Evolutionary conservation across 2,329 filamentous ascomycete genomes (phyloP), one percentile per base, ranked within the genome.

Genomic region (Ustulina deusta): DNA sequence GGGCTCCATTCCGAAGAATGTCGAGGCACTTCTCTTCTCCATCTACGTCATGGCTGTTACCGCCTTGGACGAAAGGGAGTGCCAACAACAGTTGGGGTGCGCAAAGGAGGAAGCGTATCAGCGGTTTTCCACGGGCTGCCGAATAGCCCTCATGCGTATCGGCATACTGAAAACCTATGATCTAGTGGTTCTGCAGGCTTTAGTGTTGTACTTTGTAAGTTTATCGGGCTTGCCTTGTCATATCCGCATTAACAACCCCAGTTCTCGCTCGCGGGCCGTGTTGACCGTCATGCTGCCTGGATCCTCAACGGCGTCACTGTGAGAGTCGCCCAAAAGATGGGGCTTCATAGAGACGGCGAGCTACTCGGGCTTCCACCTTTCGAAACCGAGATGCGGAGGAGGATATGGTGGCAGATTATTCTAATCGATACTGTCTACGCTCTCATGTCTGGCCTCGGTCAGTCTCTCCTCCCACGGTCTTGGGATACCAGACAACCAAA

Each of bases 321-420:
- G 38, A 85, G 90, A 22, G 87, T 91, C 60, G 89, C 88, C 0
- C 87, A 90, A 74, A 89, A 89, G 74, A 89, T 91, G 83, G 90
- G 90, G 0, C 82, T 91, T 55, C 88, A 91, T 68, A 83, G 87
- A 13, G 89, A 91, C 66, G 89, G 88, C 40, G 84, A 85, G 66
- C 77, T 79, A 20, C 80, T 89, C 6, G 85, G 84, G 1, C 80
- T 91, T 1, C 81, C 85, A 0, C 87, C 88, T 0, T 90, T 90
- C 71, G 89, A 91, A 72, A 86, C 86, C 2, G 89, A 92, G 74
- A 91, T 91, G 83, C 84, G 89, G n/a, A 81, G 89, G 49, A 82
- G 90, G 6, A 81, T 91, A 22, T 92, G 89, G 89, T 90, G 88
- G 88, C 85, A 88, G 73, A 84, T 91, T 29, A 81, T 88, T 56